phyloP scores from a whole-genome alignment of 129 eudicot genomes.

The Artemisia annua region DNA sequence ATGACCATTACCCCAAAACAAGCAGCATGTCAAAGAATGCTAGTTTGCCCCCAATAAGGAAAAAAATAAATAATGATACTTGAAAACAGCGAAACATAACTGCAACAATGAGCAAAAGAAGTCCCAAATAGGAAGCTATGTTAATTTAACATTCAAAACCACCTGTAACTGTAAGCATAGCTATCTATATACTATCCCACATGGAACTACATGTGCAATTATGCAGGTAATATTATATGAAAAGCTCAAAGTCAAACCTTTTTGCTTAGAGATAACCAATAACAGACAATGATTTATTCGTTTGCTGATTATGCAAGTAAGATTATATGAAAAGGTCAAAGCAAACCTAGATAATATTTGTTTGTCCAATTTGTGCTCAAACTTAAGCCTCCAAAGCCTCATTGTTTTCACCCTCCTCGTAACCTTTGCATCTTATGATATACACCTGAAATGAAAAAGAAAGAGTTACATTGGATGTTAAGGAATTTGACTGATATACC shows the following conservation, averaged over 20 bases:
- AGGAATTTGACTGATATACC: neutral
- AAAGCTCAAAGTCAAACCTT: too few relatives aligned
- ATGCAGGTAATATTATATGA: too few relatives aligned
- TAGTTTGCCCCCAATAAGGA: neutral
- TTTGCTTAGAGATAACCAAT: too few relatives aligned
- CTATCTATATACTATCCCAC: neutral
- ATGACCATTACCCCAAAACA: too few relatives aligned
- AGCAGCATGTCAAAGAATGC: too few relatives aligned
- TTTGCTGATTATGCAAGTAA: too few relatives aligned
- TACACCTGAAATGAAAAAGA: slow-evolving; percentile 22
- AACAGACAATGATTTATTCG: too few relatives aligned
- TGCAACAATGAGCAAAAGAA: neutral
- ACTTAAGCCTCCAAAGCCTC: too few relatives aligned
- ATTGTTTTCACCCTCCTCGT: neutral
- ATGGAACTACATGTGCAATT: neutral
- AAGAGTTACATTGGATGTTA: neutral
- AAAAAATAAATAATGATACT: slow-evolving; percentile 8
- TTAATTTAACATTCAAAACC: slow-evolving; percentile 20
- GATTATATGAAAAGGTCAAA: too few relatives aligned
- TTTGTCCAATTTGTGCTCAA: too few relatives aligned
- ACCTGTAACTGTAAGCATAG: slow-evolving; percentile 1
- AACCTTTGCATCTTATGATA: slow-evolving; percentile 24
- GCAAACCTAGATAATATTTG: too few relatives aligned
- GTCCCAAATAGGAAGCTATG: too few relatives aligned
- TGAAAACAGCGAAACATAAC: neutral